Conservation (phyloP, 768 basidiomycete species). For the Tricholomella constricta region DNA sequence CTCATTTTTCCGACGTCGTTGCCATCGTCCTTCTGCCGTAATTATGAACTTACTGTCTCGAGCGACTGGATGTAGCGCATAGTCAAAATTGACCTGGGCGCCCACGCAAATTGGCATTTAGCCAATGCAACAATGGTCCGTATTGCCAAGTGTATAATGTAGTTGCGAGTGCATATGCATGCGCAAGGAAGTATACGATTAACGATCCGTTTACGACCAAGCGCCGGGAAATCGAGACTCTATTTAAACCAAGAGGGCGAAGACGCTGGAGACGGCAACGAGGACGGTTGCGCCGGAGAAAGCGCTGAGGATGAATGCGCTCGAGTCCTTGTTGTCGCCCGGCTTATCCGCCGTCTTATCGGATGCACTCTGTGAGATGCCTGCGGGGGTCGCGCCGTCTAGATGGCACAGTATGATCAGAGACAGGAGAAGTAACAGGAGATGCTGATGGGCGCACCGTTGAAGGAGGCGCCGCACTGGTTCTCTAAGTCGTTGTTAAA, state of each 20-base stretch:
- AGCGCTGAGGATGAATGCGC: neutral
- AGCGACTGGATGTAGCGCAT: too few relatives aligned
- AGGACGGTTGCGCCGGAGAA: neutral
- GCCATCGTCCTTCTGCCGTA: too few relatives aligned
- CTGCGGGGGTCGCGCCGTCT: conserved; percentile 1
- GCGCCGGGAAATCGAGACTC: neutral
- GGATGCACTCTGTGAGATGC: neutral
- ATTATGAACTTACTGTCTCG: too few relatives aligned
- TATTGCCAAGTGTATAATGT: too few relatives aligned
- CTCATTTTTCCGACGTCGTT: too few relatives aligned
- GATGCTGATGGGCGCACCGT: conserved; percentile 37
- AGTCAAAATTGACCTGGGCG: too few relatives aligned
- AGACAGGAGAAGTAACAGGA: neutral
- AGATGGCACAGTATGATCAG: neutral
- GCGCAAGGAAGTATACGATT: too few relatives aligned
- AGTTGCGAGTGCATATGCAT: too few relatives aligned
- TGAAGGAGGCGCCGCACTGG: conserved; percentile 54
- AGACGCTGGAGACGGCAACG: neutral
- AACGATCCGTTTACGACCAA: too few relatives aligned
- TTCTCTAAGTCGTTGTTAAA: conserved; percentile 25
- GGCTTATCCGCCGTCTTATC: neutral
- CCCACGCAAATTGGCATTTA: too few relatives aligned
- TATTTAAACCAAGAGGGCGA: neutral
- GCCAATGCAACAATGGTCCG: too few relatives aligned
- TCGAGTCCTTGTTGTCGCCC: neutral